phyloP scores from a whole-genome alignment of 371 early-diverging fungal genomes.

The Syncephalastrum contaminatum region DNA sequence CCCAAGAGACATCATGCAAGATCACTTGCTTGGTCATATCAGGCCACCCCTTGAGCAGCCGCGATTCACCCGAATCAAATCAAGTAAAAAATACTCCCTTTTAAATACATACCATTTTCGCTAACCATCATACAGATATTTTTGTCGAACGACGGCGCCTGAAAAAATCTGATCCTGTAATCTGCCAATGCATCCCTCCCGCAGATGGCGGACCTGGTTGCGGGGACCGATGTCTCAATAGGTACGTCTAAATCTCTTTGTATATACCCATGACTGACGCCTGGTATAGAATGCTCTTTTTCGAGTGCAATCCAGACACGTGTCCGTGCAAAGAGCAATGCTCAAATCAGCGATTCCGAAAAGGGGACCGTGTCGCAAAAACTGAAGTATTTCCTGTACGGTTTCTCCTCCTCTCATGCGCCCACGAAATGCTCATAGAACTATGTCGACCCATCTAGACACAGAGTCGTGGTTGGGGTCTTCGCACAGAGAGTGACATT shows the following conservation, averaged over 20 bases:
- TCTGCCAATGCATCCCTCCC: conserved; percentile 68
- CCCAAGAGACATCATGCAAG: conserved; percentile 47
- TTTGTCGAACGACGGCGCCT: conserved; percentile 70
- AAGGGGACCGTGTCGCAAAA: conserved; percentile 48
- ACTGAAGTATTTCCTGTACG: conserved; percentile 69
- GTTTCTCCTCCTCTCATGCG: neutral
- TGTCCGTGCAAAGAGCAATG: conserved; percentile 77
- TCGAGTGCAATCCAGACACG: conserved; percentile 69
- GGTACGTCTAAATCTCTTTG: conserved; percentile 26
- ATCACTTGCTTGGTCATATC: conserved; percentile 32
- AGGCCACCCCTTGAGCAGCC: conserved; percentile 16
- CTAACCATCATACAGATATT: conserved; percentile 47
- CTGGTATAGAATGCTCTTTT: conserved; percentile 61
- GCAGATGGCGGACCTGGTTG: conserved; percentile 61
- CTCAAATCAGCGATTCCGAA: conserved; percentile 76
- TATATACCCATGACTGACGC: neutral
- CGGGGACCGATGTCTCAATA: conserved; percentile 75
- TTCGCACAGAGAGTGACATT: conserved; percentile 64
- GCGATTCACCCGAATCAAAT: conserved; percentile 28
- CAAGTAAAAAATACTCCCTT: conserved; percentile 28
- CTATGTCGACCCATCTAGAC: conserved; percentile 33
- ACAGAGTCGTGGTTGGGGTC: conserved; percentile 74
- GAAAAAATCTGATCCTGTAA: conserved; percentile 38
- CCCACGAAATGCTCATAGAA: too few species aligned
- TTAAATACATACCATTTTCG: neutral